Percentiles rank a stretch among this genome's conserved stretches.
These are phyloP conservation scores for Hemisphaericaspora lyxosophila DNA, from an alignment of 1,139 yeast species.

Conservation along the genomic window DNA sequence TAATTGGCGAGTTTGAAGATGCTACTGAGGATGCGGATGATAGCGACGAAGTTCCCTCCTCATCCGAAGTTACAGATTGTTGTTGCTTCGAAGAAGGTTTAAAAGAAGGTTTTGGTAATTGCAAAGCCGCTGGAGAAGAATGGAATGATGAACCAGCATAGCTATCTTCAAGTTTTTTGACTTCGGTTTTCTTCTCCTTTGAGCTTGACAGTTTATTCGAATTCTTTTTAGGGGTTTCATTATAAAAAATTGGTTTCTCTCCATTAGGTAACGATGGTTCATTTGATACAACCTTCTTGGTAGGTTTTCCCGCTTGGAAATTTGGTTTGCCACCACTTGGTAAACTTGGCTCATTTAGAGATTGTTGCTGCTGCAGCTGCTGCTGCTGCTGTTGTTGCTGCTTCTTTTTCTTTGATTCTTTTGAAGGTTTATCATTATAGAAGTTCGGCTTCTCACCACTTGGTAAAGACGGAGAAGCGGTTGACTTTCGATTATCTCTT, in stretches of 20 bases:
- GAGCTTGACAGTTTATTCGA: conserved; percentile 14
- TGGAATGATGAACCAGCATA: conserved; percentile 62
- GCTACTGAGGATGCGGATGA: conserved; percentile 11
- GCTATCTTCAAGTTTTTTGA: conserved; percentile 30
- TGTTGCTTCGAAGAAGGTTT: conserved; percentile 16
- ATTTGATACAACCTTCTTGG: not conserved
- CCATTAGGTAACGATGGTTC: conserved; percentile 30
- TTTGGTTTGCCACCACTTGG: conserved; percentile 28
- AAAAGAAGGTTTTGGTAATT: conserved; percentile 58
- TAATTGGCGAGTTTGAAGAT: conserved; percentile 8
- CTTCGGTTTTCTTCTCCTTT: conserved; percentile 14
- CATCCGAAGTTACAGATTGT: conserved; percentile 5
- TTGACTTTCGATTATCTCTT: conserved; percentile 7
- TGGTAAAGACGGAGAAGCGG: conserved; percentile 20
- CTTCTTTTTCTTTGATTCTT: conserved; percentile 13
- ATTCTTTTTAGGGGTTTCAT: conserved; percentile 12
- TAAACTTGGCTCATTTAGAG: conserved; percentile 1
- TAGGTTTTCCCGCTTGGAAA: conserved; percentile 15
- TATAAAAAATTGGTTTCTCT: conserved; percentile 29
- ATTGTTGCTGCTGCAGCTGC: not conserved
- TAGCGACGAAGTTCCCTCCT: conserved; percentile 6
- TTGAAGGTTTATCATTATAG: conserved; percentile 16
- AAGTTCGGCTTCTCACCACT: conserved; percentile 37
- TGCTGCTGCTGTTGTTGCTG: not conserved
- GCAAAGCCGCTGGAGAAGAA: conserved; percentile 57